Percentiles rank a stretch among this genome's conserved stretches.
These are phyloP conservation scores for Fusarium compactum DNA, from an alignment of 2,329 filamentous ascomycete genomes.

Conservation along the genomic window DNA sequence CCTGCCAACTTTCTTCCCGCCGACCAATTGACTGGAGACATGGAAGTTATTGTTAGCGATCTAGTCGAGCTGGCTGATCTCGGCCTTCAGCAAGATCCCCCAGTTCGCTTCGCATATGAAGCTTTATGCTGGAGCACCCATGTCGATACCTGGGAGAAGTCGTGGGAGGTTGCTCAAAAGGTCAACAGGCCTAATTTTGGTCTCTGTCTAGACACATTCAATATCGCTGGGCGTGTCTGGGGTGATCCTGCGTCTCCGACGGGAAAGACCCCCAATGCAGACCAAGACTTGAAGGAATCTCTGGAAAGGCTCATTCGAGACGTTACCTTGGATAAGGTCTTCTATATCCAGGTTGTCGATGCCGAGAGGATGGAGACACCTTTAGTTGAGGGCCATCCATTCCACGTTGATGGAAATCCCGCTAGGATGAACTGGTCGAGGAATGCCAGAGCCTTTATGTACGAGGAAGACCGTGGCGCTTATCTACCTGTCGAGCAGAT, in stretches of 20 bases:
- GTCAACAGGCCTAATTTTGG: conserved; percentile 15
- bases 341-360: conserved; percentile 19
- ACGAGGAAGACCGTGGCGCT: not conserved
- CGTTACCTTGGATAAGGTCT: not conserved
- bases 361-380: conserved; percentile 13
- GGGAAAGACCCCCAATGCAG: conserved; percentile 9
- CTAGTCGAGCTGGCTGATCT: not conserved
- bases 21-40: conserved; percentile 12
- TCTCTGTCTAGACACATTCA: conserved; percentile 13
- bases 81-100: not conserved
- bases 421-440: conserved; percentile 22
- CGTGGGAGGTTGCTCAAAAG: conserved; percentile 3
- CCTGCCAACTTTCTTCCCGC: conserved; percentile 20
- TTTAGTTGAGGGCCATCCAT: not conserved
- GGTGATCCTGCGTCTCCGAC: conserved; percentile 11
- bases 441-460: conserved; percentile 17
- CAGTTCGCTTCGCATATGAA: conserved; percentile 5
- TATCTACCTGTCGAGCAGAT: conserved; percentile 12
- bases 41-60: conserved; percentile 11
- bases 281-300: conserved; percentile 15
- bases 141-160: conserved; percentile 18
- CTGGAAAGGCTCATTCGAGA: not conserved
- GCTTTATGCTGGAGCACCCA: conserved; percentile 18
- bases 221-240: conserved; percentile 12
- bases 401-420: conserved; percentile 8